Evolutionary conservation across 1,139 yeast genomes (phyloP).

Genomic region (Petasospora fabianii): DNA sequence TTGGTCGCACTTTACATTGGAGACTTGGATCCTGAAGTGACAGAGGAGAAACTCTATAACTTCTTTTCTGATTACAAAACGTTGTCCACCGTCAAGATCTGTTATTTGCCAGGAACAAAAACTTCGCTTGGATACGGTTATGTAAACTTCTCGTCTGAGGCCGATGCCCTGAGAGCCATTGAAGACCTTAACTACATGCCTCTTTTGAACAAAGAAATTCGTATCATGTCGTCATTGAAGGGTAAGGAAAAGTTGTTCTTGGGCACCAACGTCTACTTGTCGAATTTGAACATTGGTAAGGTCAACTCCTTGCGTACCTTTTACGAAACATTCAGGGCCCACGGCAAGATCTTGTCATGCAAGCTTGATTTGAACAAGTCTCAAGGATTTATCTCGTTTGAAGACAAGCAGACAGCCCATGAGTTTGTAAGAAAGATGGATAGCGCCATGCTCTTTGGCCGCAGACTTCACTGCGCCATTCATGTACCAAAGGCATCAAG

Average conservation of each 20-base stretch:
- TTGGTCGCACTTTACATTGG: constrained; percentile 44
- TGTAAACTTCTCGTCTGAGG: constrained; percentile 38
- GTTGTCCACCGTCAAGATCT: constrained; percentile 45
- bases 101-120: constrained; percentile 37
- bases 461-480: constrained; percentile 36
- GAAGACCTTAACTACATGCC: constrained; percentile 42
- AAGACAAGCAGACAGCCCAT: constrained; percentile 36
- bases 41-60: constrained; percentile 36
- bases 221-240: constrained; percentile 51
- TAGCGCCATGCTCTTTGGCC: constrained; percentile 30
- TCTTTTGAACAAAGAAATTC: constrained; percentile 39
- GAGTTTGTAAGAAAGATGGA: constrained; percentile 37
- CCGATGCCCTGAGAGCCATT: constrained; percentile 39
- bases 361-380: constrained; percentile 39
- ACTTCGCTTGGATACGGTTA: constrained; percentile 50
- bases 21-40: constrained; percentile 38
- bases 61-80: constrained; percentile 37
- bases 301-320: constrained; percentile 37
- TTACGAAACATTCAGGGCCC: constrained; percentile 39
- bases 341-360: constrained; percentile 44
- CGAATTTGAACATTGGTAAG: constrained; percentile 29
- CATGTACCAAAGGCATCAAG: constrained; percentile 41
- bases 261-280: constrained; percentile 39
- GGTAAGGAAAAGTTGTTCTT: constrained; percentile 30
- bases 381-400: constrained; percentile 45